These are phyloP conservation scores for Xylaria sp. DNA, from an alignment of 2,329 filamentous ascomycete genomes.

Conservation along the genomic window DNA sequence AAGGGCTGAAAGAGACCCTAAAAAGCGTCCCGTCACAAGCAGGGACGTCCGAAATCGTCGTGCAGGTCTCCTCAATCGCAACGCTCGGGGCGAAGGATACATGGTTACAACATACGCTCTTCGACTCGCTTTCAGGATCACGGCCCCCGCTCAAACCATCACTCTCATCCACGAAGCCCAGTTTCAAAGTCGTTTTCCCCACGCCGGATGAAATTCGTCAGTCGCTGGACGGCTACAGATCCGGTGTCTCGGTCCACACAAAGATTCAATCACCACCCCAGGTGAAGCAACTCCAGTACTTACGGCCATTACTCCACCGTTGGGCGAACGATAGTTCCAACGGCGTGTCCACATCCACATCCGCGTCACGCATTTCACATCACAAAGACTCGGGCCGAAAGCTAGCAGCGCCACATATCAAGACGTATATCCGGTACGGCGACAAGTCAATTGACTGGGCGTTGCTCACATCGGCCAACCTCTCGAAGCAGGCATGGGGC, in stretches of 20 bases:
- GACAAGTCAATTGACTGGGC: conserved; percentile 79
- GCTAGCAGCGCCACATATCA: conserved; percentile 85
- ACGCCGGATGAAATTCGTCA: conserved; percentile 80
- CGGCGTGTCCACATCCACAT: conserved; percentile 49
- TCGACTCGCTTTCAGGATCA: conserved; percentile 59
- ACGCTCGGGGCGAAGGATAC: conserved; percentile 76
- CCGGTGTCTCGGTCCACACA: conserved; percentile 84
- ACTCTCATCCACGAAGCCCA: conserved; percentile 53
- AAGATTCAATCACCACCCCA: conserved; percentile 78
- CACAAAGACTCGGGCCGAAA: conserved; percentile 67
- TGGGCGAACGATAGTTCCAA: conserved; percentile 73
- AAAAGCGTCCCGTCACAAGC: conserved; percentile 60
- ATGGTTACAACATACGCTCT: conserved; percentile 77
- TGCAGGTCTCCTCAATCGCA: conserved; percentile 84
- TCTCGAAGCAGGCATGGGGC: conserved; percentile 92
- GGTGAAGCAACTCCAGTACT: conserved; percentile 76
- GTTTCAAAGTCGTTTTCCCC: conserved; percentile 81
- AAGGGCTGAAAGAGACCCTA: conserved; percentile 71
- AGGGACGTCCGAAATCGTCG: conserved; percentile 62
- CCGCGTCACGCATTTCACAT: background rate
- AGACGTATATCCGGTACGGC: conserved; percentile 81
- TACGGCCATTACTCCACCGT: conserved; percentile 76
- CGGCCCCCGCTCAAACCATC: background rate
- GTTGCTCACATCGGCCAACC: conserved; percentile 87
- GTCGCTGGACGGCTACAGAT: conserved; percentile 81